phyloP scores from a whole-genome alignment of 169 alveolate genomes.

The Perkinsus chesapeaki region DNA sequence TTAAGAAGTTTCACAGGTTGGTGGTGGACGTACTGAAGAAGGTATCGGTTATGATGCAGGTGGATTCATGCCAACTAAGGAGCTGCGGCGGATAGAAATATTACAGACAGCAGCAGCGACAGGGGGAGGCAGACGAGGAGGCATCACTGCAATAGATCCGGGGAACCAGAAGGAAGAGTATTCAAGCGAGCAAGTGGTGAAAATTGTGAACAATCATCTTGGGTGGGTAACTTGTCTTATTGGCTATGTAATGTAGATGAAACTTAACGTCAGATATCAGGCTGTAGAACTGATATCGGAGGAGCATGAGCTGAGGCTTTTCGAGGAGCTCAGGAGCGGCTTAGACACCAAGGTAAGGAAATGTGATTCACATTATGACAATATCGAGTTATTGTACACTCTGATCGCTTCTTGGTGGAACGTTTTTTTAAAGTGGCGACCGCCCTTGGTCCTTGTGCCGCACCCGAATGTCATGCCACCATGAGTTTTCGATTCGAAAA shows the following conservation, averaged over 20 bases:
- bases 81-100: neutral
- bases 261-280: neutral
- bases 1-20: slow-evolving; percentile 15
- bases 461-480: too few relatives aligned
- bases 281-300: neutral
- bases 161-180: neutral
- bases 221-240: too few relatives aligned
- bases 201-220: neutral
- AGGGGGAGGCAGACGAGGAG: neutral
- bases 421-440: too few relatives aligned
- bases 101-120: neutral
- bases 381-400: too few relatives aligned
- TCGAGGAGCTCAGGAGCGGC: neutral
- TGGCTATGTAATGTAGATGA: neutral
- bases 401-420: too few relatives aligned
- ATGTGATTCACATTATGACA: neutral
- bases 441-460: too few relatives aligned
- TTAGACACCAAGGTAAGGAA: neutral
- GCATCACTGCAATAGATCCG: neutral
- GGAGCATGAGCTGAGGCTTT: neutral
- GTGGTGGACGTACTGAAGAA: neutral
- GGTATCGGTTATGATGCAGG: neutral
- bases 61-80: neutral
- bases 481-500: too few relatives aligned
- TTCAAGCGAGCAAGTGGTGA: neutral